A percentile compares a stretch with the other conserved stretches of the same genome.
Evolutionary conservation across 176 grass and related monocot species (phyloP).

Genomic region (Lolium rigidum): DNA sequence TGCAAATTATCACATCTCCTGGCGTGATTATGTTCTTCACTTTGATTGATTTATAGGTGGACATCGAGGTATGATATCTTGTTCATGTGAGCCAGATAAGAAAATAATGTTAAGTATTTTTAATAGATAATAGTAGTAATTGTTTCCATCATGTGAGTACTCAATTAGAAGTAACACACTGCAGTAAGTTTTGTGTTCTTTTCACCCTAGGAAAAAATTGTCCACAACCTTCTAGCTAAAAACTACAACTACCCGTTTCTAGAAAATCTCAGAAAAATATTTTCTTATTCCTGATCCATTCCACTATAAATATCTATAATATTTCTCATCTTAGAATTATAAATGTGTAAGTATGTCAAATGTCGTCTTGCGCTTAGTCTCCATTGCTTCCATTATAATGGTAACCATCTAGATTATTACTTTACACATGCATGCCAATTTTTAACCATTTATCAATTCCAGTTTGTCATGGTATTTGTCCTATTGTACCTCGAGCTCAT

Average conservation of each 20-base stretch:
- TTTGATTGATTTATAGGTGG: not conserved
- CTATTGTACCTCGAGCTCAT: not conserved
- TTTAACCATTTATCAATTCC: not conserved
- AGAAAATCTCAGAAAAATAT: not conserved
- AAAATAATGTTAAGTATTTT: not conserved
- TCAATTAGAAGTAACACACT: not conserved
- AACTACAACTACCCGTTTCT: not conserved
- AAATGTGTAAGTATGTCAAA: not conserved
- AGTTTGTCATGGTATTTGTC: not conserved
- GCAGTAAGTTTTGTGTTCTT: not conserved
- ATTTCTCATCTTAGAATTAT: not conserved
- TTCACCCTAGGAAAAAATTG: not conserved
- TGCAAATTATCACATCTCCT: not conserved
- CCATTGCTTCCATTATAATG: not conserved
- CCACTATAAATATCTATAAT: not conserved
- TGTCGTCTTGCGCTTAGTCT: not conserved
- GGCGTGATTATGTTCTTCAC: not conserved
- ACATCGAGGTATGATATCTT: not conserved
- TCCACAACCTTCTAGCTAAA: not conserved
- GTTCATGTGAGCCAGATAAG: not conserved
- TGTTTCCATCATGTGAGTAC: not conserved
- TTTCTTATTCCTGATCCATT: not conserved
- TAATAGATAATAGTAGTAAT: not conserved
- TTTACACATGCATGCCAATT: not conserved
- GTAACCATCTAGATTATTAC: not conserved